A percentile compares a stretch with the other conserved stretches of the same genome.
phyloP scores from a whole-genome alignment of 2,329 filamentous ascomycete genomes.

The Aureobasidium sp. region DNA sequence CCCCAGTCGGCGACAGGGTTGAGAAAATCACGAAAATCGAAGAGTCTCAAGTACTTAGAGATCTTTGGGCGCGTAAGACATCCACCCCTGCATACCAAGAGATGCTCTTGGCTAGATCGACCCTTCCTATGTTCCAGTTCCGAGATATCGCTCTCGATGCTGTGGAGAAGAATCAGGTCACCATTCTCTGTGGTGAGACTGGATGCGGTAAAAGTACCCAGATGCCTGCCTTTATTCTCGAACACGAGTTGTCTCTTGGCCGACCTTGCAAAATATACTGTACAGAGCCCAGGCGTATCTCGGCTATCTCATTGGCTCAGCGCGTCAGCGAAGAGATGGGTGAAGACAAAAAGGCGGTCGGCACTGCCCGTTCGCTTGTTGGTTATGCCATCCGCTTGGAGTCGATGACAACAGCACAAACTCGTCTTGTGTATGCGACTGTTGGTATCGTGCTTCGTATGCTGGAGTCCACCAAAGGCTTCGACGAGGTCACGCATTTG shows the following conservation, averaged over 20 bases:
- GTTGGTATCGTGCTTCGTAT: slow-evolving; percentile 94
- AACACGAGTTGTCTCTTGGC: slow-evolving; percentile 75
- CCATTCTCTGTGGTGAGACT: slow-evolving; percentile 93
- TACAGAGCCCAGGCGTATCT: slow-evolving; percentile 91
- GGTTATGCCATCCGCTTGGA: slow-evolving; percentile 93
- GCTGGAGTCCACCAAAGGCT: slow-evolving; percentile 80
- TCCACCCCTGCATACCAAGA: slow-evolving; percentile 54
- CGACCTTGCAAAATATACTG: slow-evolving; percentile 87
- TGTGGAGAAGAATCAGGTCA: slow-evolving; percentile 71
- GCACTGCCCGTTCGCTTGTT: slow-evolving; percentile 73
- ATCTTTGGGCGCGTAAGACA: slow-evolving; percentile 45
- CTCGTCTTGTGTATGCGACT: slow-evolving; percentile 80
- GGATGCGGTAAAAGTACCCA: slow-evolving; percentile 97
- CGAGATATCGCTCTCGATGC: slow-evolving; percentile 67
- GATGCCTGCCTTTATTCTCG: slow-evolving; percentile 86
- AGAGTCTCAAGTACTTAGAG: slow-evolving; percentile 28
- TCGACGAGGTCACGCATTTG: slow-evolving; percentile 84
- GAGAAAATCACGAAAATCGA: not conserved
- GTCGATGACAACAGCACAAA: slow-evolving; percentile 73
- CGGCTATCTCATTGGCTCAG: slow-evolving; percentile 84
- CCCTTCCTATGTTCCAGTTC: slow-evolving; percentile 85
- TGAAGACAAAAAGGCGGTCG: slow-evolving; percentile 72
- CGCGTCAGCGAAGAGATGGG: slow-evolving; percentile 93
- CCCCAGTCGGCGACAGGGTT: slow-evolving; percentile 21
- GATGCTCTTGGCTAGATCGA: slow-evolving; percentile 72